Base-by-base conservation (phyloP, 257 asterid genomes). In the Solanum dulcamara region DNA sequence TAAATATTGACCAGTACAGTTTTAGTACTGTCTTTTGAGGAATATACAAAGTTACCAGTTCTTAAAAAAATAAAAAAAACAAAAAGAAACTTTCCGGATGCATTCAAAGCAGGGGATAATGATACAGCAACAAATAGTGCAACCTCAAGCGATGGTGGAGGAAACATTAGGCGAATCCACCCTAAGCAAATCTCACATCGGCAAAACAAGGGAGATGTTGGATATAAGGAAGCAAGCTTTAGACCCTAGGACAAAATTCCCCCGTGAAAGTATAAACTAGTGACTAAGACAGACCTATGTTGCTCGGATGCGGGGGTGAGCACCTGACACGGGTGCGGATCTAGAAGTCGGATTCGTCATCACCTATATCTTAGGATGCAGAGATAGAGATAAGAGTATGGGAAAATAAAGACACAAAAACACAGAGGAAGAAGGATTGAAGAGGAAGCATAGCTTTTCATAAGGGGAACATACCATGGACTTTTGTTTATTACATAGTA, bases 401-500 rank as follows among this genome's bases (percentile, higher is more conserved):
- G 30, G 48, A 3, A 77, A 77, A 15, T 46, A 77, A 4, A 46
- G 83, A 77, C 60, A 77, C 15, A 15, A 46, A 46, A 17, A 77
- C 83, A 77, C 60, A 46, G 46, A 85, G 10, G 60, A 74, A 51
- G 38, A 68, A 60, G 48, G 28, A 46, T 8, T 26, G 15, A 30
- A 35, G 37, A 70, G 13, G 38, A 20, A 10, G 42, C 18, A 67
- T 59, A 42, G 32, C 10, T 42, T 77, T 77, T 46, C 62, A 44
- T 9, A 26, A 77, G 62, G 60, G 15, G 83, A 77, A 72, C 87
- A 86, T 90, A 96, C 99, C 99, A 96, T 87, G 99, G 98, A 89
- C 97, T 91, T 87, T 90, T 92, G 92, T 96, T 96, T 86, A 96
- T 92, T 86, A 87, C 89, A 89, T 92, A 96, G 87, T 96, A 96